Conservation (phyloP, 768 basidiomycete species). For the Trametes coccinea region DNA sequence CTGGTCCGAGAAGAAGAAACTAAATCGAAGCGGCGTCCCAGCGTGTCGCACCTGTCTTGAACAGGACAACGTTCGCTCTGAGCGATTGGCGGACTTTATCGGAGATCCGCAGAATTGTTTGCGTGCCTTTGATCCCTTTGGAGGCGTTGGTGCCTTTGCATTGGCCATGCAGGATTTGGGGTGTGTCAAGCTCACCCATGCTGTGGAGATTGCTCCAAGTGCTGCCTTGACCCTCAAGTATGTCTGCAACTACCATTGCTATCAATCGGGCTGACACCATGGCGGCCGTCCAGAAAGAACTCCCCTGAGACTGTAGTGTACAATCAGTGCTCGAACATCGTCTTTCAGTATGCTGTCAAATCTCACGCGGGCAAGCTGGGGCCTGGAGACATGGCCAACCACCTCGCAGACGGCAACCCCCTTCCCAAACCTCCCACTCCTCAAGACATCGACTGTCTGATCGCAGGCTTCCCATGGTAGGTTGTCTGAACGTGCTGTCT, state of each 20-base stretch:
- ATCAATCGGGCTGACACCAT: background rate
- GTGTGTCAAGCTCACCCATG: constrained; percentile 60
- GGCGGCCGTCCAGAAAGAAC: constrained; percentile 45
- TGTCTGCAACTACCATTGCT: constrained; percentile 22
- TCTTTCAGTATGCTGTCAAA: constrained; percentile 61
- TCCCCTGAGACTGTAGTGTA: constrained; percentile 53
- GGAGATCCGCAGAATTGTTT: constrained; percentile 23
- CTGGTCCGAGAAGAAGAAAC: constrained; percentile 40
- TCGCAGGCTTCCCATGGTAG: constrained; percentile 79
- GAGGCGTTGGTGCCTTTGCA: constrained; percentile 60
- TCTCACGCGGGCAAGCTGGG: constrained; percentile 36
- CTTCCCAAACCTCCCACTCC: constrained; percentile 50
- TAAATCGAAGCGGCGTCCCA: constrained; percentile 39
- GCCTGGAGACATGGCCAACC: constrained; percentile 39
- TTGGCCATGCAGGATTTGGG: constrained; percentile 55
- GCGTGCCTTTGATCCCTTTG: constrained; percentile 44
- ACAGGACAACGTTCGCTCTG: constrained; percentile 34
- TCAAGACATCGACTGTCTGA: constrained; percentile 59
- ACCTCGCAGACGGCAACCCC: constrained; percentile 35
- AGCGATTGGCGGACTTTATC: constrained; percentile 38
- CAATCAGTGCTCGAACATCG: constrained; percentile 70
- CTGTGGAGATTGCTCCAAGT: constrained; percentile 74
- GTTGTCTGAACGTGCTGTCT: background rate
- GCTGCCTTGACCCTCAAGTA: constrained; percentile 68
- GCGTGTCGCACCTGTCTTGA: constrained; percentile 49